These are phyloP conservation scores for Fusarium begoniae DNA, from an alignment of 2,329 filamentous ascomycete genomes.

Conservation along the genomic window DNA sequence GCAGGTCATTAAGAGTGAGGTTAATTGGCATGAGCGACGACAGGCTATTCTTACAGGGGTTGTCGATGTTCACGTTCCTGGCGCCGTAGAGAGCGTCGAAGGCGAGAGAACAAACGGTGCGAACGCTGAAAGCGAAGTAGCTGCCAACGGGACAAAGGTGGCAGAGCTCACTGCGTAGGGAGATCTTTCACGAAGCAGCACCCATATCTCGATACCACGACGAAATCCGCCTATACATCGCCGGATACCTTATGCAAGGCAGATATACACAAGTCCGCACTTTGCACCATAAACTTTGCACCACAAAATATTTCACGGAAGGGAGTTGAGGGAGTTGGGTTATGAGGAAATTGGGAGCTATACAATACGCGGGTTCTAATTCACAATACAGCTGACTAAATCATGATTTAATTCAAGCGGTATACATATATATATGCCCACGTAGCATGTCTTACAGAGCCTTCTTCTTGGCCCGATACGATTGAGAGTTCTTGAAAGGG, in stretches of 20 bases:
- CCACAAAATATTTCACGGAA: conserved; percentile 24
- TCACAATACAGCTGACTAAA: conserved; percentile 9
- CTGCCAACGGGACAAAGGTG: conserved; percentile 11
- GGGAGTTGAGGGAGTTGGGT: conserved; percentile 41
- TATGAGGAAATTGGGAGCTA: conserved; percentile 15
- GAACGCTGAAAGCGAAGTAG: conserved; percentile 16
- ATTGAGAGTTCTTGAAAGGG: conserved; percentile 50
- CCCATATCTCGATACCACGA: neutral
- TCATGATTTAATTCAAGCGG: conserved; percentile 17
- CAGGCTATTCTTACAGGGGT: conserved; percentile 62
- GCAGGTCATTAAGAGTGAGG: conserved; percentile 73
- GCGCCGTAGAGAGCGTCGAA: conserved; percentile 42
- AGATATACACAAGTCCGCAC: neutral
- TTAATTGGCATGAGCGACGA: conserved; percentile 70
- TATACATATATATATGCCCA: neutral
- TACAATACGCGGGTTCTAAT: conserved; percentile 8
- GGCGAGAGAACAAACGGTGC: conserved; percentile 38
- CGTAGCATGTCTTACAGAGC: conserved; percentile 35
- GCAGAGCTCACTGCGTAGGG: conserved; percentile 7
- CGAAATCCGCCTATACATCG: neutral
- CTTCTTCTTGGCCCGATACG: conserved; percentile 52
- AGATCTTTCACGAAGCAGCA: neutral
- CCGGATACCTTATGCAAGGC: neutral
- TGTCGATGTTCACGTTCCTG: conserved; percentile 55
- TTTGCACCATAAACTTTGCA: conserved; percentile 36